Evolutionary conservation across 371 early-diverging fungal genomes (phyloP).

Genomic region (Actinomortierella ambigua): DNA sequence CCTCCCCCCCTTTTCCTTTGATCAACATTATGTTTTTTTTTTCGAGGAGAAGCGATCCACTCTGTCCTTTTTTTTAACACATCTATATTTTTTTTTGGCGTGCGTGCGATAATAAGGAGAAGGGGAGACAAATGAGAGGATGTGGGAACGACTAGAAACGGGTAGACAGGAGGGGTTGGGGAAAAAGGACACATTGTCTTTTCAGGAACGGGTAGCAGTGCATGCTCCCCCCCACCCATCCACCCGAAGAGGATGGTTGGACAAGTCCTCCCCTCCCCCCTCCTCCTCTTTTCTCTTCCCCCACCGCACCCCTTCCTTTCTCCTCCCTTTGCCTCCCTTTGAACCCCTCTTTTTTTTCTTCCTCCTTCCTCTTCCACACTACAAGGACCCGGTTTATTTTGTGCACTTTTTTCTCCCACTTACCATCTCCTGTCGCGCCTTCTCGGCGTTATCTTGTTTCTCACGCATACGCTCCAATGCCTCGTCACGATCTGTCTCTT

Average conservation of each 20-base stretch:
- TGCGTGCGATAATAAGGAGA: background rate
- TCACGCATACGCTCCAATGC: conserved; percentile 34
- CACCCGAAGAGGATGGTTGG: no score
- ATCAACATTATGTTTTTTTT: background rate
- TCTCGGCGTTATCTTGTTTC: conserved; percentile 43
- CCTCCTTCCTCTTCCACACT: background rate
- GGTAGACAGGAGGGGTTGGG: background rate
- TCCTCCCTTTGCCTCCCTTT: background rate
- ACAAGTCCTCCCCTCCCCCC: background rate
- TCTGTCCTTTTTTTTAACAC: background rate
- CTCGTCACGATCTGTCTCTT: conserved; percentile 26
- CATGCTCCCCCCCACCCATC: no score
- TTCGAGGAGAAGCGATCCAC: no score
- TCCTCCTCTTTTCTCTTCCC: background rate
- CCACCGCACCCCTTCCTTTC: background rate
- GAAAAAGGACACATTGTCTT: no score
- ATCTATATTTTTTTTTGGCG: background rate
- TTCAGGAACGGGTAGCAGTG: no score
- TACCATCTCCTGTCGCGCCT: conserved; percentile 38
- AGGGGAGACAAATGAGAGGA: no score
- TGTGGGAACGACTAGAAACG: no score
- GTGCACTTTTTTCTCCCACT: background rate
- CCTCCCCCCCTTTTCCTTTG: no score
- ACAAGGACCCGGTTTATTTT: background rate
- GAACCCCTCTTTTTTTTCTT: background rate